Conservation (phyloP, 768 basidiomycete genomes). For the Trametes gibbosa region DNA sequence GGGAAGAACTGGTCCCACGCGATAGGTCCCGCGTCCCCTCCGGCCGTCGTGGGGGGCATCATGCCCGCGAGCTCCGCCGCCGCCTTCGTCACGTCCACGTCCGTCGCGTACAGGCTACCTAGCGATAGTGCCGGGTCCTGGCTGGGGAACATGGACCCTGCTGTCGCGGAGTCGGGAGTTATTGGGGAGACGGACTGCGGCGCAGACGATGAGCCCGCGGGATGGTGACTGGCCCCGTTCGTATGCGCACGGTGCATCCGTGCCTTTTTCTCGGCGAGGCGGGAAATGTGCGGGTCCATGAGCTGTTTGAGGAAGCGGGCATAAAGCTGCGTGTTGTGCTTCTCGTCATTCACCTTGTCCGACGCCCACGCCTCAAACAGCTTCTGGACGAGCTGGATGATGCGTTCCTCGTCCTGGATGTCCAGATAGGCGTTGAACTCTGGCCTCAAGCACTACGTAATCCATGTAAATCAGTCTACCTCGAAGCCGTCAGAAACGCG, state of each 20-base stretch:
- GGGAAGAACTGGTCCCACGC: slow-evolving; percentile 14
- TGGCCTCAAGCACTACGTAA: slow-evolving; percentile 40
- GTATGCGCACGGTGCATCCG: background rate
- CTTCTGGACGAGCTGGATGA: slow-evolving; percentile 23
- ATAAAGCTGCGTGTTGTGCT: slow-evolving; percentile 23
- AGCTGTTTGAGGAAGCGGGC: slow-evolving; percentile 24
- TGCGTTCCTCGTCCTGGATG: slow-evolving; percentile 23
- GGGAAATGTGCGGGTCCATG: slow-evolving; percentile 18
- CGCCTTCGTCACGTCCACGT: slow-evolving; percentile 15
- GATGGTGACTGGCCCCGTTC: background rate
- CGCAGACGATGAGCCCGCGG: background rate
- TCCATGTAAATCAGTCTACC: too few species aligned
- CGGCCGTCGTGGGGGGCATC: slow-evolving; percentile 1
- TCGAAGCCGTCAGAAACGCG: too few species aligned
- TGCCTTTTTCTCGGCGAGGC: slow-evolving; percentile 8
- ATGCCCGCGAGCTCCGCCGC: slow-evolving; percentile 9
- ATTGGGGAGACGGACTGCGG: slow-evolving; percentile 1
- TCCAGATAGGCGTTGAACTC: slow-evolving; percentile 44
- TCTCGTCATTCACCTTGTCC: slow-evolving; percentile 19
- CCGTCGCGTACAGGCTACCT: slow-evolving; percentile 11
- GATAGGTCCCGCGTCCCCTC: background rate
- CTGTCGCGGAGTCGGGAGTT: background rate
- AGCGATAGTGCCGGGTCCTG: slow-evolving; percentile 2
- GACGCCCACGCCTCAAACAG: slow-evolving; percentile 21
- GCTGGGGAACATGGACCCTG: background rate